Percentiles rank a stretch among this genome's conserved stretches.
phyloP scores from a whole-genome alignment of 2,329 filamentous ascomycete species.

The Moelleriella libera region DNA sequence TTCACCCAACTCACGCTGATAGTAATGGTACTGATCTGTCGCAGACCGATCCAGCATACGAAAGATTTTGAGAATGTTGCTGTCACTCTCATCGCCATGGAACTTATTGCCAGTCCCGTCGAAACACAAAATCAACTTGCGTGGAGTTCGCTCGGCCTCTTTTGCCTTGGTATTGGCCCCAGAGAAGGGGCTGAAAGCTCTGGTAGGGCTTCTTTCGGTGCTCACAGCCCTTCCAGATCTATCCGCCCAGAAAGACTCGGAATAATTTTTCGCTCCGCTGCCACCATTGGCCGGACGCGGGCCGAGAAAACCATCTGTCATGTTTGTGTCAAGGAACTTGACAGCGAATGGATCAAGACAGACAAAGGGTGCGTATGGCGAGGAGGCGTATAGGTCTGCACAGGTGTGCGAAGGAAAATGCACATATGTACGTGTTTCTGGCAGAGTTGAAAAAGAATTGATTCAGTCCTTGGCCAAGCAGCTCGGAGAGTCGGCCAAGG shows the following conservation, averaged over 20 bases:
- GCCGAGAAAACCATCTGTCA: slow-evolving; percentile 2
- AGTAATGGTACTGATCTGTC: slow-evolving; percentile 48
- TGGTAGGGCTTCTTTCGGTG: neutral
- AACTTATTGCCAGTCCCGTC: slow-evolving; percentile 53
- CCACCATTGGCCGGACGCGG: neutral
- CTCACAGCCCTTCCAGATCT: neutral
- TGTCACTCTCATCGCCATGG: slow-evolving; percentile 46
- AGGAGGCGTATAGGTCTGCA: no score
- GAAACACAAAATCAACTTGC: slow-evolving; percentile 46
- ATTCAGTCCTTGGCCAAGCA: no score
- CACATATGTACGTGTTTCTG: no score
- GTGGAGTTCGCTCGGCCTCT: slow-evolving; percentile 4
- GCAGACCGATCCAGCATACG: slow-evolving; percentile 53
- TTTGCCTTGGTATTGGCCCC: neutral
- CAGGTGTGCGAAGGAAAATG: no score
- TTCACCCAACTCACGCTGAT: slow-evolving; percentile 35
- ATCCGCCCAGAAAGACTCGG: neutral
- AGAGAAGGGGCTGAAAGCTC: slow-evolving; percentile 2
- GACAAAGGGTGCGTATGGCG: no score
- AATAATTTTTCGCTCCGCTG: neutral
- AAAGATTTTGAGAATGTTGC: slow-evolving; percentile 57
- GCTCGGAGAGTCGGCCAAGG: no score
- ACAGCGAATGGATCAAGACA: no score
- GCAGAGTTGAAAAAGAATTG: no score
- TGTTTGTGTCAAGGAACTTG: neutral